Base-by-base conservation (phyloP, 345 rosid species). In the Rubroshorea leprosula region DNA sequence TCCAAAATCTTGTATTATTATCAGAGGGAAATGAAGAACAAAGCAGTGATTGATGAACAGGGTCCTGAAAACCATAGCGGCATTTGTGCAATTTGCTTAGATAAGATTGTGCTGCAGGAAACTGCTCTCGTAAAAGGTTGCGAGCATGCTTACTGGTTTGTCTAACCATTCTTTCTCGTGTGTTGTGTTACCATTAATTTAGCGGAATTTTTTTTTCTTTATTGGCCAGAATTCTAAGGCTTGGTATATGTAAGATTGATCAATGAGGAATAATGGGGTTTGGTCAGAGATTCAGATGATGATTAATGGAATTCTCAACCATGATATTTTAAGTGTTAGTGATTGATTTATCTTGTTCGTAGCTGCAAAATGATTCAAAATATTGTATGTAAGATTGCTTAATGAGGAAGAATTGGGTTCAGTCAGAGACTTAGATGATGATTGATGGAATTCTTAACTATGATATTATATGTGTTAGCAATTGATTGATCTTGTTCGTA, bases 71-170 rank as follows among this genome's bases (percentile, higher is more conserved):
- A 67, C 70, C 85, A 80, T 77, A 83, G 85, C 17, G 96, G 93
- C 35, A 64, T 76, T 55, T 93, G 99, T 55, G 92, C 95, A 0
- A 93, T 93, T n/a, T 90, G 99, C 66, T 73, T 93, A 76, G 83
- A 90, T 55, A 75, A 83, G 62, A 93, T 87, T 49, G 82, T 68
- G 65, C 89, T 93, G 48, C 78, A 80, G 74, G 99, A 93, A 66
- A 90, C 89, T 50, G 96, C 99, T 51, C 89, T 93, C 64, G 73
- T 93, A 26, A 90, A 85, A 75, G 96, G 90, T 67, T 93, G 99
- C 78, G 97, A 93, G 66, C 99, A 93, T 58, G 83, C 96, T 21
- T 93, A 93, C 83, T 93, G 99, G 99, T 90, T 79, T 56, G 93
- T 78, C 54, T 46, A 17, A 51, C 51, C 58, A 9, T 20, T 41